A percentile compares a stretch with the other conserved stretches of the same genome.
Evolutionary conservation across 345 rosid genomes (phyloP).

Genomic region (Syzygium aqueum): DNA sequence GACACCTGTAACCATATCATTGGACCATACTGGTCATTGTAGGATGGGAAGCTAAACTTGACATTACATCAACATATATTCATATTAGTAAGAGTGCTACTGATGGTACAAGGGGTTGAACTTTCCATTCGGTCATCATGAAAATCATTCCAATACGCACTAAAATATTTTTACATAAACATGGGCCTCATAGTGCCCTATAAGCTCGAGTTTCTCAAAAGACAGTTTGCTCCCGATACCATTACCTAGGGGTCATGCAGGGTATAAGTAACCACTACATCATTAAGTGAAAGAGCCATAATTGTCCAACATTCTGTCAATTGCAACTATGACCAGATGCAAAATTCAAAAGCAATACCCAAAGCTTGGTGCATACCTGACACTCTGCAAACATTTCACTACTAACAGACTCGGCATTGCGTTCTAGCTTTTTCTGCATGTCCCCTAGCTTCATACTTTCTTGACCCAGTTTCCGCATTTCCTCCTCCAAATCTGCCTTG

Average conservation of each 20-base stretch:
- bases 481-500: conserved; percentile 61
- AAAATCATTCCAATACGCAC: neutral
- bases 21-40: neutral
- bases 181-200: neutral
- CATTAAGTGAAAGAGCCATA: neutral
- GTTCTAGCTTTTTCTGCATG: conserved; percentile 85
- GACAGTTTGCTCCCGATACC: neutral
- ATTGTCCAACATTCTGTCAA: neutral
- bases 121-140: neutral
- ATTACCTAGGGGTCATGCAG: neutral
- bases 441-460: conserved; percentile 54
- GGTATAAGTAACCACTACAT: neutral
- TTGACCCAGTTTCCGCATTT: conserved; percentile 44
- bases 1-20: neutral
- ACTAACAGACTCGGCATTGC: conserved; percentile 90
- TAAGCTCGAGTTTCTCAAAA: neutral
- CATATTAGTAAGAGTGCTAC: neutral
- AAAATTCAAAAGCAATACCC: neutral
- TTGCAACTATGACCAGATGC: neutral
- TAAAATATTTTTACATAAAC: neutral
- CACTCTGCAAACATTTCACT: conserved; percentile 94
- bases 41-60: neutral
- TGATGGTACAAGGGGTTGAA: neutral
- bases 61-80: neutral
- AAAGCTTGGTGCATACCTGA: conserved; percentile 25